Percentiles rank a stretch among this genome's conserved stretches.
Evolutionary conservation across 179 eudicot genomes (phyloP).

Genomic region (Spinacia oleracea): DNA sequence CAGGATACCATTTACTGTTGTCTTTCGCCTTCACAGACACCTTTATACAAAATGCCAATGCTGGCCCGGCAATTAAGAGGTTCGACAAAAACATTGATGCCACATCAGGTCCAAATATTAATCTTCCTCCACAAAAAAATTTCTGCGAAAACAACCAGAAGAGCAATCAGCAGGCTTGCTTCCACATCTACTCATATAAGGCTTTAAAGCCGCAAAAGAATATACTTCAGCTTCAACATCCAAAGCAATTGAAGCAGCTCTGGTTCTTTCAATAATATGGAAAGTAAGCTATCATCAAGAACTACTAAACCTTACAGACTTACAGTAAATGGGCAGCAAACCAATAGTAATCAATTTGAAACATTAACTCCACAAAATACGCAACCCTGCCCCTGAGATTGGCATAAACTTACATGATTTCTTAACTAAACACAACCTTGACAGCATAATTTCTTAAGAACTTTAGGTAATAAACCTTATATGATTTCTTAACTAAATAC

Average conservation of each 20-base stretch:
- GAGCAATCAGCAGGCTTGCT: slow-evolving; percentile 17
- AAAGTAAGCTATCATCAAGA: not conserved
- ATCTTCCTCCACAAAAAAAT: slow-evolving; percentile 79
- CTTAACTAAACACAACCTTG: not conserved
- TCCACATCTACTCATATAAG: slow-evolving; percentile 2
- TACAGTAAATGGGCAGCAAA: not conserved
- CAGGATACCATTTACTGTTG: slow-evolving; percentile 39
- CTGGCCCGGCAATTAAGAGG: slow-evolving; percentile 71
- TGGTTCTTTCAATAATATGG: not conserved
- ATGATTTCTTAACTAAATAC: not conserved
- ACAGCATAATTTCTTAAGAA: not conserved
- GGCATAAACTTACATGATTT: not conserved
- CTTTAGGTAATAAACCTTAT: not conserved
- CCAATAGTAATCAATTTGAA: not conserved
- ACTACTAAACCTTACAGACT: not conserved
- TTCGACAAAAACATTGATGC: slow-evolving; percentile 62
- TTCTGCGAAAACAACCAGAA: slow-evolving; percentile 45
- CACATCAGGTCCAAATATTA: slow-evolving; percentile 90
- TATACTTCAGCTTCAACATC: not conserved
- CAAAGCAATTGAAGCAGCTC: not conserved
- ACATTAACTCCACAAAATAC: not conserved
- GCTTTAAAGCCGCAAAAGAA: not conserved
- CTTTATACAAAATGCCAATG: slow-evolving; percentile 66
- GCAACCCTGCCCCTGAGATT: not conserved
- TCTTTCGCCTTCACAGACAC: slow-evolving; percentile 39